Evolutionary conservation across 1,284 basidiomycete genomes (phyloP).

Genomic region (Malassezia yamatoensis): DNA sequence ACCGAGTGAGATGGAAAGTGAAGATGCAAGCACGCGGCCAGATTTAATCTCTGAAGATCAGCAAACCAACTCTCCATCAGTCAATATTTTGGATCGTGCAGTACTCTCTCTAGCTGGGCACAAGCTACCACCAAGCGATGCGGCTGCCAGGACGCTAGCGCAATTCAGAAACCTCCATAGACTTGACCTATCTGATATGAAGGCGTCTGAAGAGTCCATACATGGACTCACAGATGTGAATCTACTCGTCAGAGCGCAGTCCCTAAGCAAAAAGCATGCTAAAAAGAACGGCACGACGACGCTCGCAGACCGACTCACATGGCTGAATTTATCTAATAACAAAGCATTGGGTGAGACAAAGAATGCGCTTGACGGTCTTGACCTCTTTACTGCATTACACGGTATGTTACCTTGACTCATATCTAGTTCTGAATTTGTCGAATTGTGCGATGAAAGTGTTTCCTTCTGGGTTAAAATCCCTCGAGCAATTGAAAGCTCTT

Average conservation of each 20-base stretch:
- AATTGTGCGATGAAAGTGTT: conserved; percentile 23
- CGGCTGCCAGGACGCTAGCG: conserved; percentile 28
- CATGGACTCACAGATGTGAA: conserved; percentile 23
- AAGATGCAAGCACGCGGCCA: too few species aligned
- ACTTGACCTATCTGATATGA: conserved; percentile 33
- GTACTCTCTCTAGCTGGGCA: conserved; percentile 27
- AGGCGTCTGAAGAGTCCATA: conserved; percentile 23
- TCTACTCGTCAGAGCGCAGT: conserved; percentile 30
- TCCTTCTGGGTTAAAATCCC: conserved; percentile 21
- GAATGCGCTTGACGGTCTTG: conserved; percentile 13
- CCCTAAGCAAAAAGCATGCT: conserved; percentile 20
- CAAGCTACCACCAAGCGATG: conserved; percentile 24
- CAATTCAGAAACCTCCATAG: conserved; percentile 30
- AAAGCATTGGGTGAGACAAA: conserved; percentile 6
- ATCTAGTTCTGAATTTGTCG: conserved; percentile 27
- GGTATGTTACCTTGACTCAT: conserved; percentile 1
- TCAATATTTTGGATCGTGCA: conserved; percentile 18
- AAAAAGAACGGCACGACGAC: background rate
- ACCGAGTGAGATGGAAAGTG: too few species aligned
- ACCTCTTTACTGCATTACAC: background rate
- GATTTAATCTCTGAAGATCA: background rate
- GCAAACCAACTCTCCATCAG: background rate
- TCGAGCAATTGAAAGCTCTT: conserved; percentile 32
- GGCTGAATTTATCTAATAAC: conserved; percentile 22
- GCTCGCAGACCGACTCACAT: conserved; percentile 18